Conservation (phyloP, 306 rosid genomes). For the Cucumis hystrix region DNA sequence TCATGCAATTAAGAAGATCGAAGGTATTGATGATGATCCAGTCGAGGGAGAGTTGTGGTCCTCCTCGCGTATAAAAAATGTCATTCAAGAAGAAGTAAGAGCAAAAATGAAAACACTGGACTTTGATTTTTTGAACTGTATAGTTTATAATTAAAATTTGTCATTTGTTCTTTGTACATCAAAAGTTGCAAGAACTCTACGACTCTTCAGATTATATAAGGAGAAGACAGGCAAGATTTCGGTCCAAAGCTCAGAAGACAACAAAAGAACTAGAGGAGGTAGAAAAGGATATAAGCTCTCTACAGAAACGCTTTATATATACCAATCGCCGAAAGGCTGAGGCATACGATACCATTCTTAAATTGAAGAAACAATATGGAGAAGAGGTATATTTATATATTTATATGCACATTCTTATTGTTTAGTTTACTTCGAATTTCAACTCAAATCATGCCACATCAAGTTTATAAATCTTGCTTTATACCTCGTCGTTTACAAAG, state of each 20-base stretch:
- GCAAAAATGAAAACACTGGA: background rate
- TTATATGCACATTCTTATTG: background rate
- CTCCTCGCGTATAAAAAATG: slow-evolving; percentile 6
- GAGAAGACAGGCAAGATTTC: background rate
- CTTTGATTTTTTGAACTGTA: background rate
- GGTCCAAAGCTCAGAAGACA: background rate
- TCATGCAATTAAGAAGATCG: background rate
- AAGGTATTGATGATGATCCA: background rate
- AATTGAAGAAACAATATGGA: slow-evolving; percentile 1
- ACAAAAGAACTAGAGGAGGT: background rate
- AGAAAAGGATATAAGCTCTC: background rate
- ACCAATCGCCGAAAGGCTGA: slow-evolving; percentile 2
- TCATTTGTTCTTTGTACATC: background rate
- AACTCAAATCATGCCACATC: background rate
- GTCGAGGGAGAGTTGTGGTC: slow-evolving; percentile 10
- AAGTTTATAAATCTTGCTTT: too few species aligned
- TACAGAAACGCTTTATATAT: background rate
- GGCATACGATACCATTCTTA: background rate
- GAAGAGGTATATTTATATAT: slow-evolving; percentile 2
- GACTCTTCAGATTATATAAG: too few species aligned
- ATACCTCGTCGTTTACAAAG: background rate
- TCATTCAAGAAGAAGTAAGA: slow-evolving; percentile 1
- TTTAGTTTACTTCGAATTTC: background rate
- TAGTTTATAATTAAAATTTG: background rate
- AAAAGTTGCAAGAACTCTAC: background rate